Evolutionary conservation across 2,329 filamentous ascomycete species (phyloP), one percentile per base, ranked within the genome.

Genomic region (Taxawa tesnikishii): DNA sequence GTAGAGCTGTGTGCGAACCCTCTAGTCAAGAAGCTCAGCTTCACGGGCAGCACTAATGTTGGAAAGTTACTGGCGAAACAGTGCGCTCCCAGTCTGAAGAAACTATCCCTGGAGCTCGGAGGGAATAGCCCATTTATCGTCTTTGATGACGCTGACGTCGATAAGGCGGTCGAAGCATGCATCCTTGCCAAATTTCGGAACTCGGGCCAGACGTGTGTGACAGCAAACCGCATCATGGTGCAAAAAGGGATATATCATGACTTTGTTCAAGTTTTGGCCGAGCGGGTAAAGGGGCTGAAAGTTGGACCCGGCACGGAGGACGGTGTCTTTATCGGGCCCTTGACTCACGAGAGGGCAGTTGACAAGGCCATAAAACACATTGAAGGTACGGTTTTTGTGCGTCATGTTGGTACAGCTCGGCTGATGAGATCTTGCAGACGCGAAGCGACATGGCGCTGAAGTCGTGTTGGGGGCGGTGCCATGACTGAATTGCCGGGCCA

Each of bases 191-290:
- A 54, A 35, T 54, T 50, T 26, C 33, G 48, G 5, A 38, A 38
- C 15, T 39, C 40, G 3, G 49, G 49, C 2, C 49, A 53, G 33
- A 50, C 49, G 5, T 53, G 49, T 31, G 47, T 52, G 4, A 43
- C 38, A 13, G 47, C 48, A 5, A 70, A 70, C 47, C 57, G 67
- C 0, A 62, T 70, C 37, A 68, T 67, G 41, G 59, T 70, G 2
- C 67, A 70, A 43, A 53, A 55, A 19, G 63, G 63, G 8, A 55
- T 70, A 8, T 67, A 68, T 39, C 61, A 69, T 26, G 49, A 65
- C 16, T 69, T 79, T 19, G 66, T 70, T 0, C 46, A 56, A 9
- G 54, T 63, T 18, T 77, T 82, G 34, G 60, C 67, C 5, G 60
- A 61, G 27, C 60, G 65, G 17, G 34, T 43, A 14, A 37, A 37